Conservation (phyloP, 257 asterid species). For the Rehmannia glutinosa region DNA sequence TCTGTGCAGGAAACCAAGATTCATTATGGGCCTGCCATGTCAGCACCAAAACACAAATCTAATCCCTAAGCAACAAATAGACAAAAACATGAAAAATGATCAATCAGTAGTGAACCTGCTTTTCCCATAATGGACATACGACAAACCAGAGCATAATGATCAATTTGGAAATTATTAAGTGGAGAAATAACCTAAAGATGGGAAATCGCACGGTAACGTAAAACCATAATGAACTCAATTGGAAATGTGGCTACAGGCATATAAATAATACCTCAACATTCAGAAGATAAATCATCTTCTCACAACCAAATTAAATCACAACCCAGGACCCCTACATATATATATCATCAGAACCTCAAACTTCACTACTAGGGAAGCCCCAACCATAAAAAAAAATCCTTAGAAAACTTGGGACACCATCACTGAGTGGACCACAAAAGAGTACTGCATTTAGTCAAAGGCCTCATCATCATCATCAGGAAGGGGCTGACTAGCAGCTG, state of each 20-base stretch:
- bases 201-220: neutral
- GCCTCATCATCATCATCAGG: constrained; percentile 77
- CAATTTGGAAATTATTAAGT: no score
- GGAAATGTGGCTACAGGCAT: constrained; percentile 6
- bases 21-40: no score
- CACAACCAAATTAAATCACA: constrained; percentile 19
- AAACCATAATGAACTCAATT: neutral
- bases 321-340: constrained; percentile 14
- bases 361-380: neutral
- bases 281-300: constrained; percentile 28
- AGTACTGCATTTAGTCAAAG: constrained; percentile 36
- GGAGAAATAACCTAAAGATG: no score
- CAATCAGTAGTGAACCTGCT: no score
- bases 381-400: constrained; percentile 11
- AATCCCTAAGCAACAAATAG: no score
- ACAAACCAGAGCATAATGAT: no score
- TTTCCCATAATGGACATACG: no score
- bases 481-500: constrained; percentile 62
- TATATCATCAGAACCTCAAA: constrained; percentile 10
- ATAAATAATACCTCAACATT: constrained; percentile 9
- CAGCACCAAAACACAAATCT: no score
- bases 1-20: no score
- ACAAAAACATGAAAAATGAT: no score
- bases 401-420: neutral
- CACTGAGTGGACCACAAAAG: neutral